Percentiles rank a stretch among this genome's conserved stretches.
Evolutionary conservation across 2,329 filamentous ascomycete genomes (phyloP).

Genomic region (Didymella pinodella): DNA sequence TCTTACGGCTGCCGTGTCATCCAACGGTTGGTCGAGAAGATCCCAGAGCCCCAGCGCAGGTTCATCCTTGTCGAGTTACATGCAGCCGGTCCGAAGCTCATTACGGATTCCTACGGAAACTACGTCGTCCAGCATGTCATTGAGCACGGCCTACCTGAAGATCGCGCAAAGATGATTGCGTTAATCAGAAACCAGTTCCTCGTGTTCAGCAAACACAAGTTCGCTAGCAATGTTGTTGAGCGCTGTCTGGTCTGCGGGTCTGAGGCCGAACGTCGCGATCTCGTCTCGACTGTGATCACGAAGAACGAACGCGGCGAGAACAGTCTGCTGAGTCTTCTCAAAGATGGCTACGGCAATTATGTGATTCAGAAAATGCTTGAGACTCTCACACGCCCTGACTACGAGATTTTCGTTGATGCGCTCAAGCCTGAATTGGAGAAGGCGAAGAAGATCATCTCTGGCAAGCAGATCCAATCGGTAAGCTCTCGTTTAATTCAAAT

Average conservation of each 20-base stretch:
- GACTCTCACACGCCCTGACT: slow-evolving; percentile 52
- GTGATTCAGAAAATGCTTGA: slow-evolving; percentile 88
- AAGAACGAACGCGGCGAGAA: slow-evolving; percentile 70
- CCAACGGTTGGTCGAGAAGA: slow-evolving; percentile 87
- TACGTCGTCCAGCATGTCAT: slow-evolving; percentile 97
- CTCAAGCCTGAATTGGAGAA: slow-evolving; percentile 57
- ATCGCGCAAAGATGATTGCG: slow-evolving; percentile 75
- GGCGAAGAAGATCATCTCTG: slow-evolving; percentile 51
- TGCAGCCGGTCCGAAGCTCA: slow-evolving; percentile 72
- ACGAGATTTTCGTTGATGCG: slow-evolving; percentile 51
- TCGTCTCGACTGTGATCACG: slow-evolving; percentile 61
- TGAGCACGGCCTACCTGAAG: slow-evolving; percentile 74
- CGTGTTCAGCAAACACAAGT: slow-evolving; percentile 89
- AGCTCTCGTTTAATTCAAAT: slow-evolving; percentile 4
- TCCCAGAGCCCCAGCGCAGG: slow-evolving; percentile 73
- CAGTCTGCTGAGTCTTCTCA: slow-evolving; percentile 79
- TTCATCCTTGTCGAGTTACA: slow-evolving; percentile 82
- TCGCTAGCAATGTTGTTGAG: slow-evolving; percentile 96
- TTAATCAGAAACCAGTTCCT: slow-evolving; percentile 77
- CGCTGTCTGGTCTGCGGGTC: slow-evolving; percentile 82
- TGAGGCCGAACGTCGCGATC: slow-evolving; percentile 71
- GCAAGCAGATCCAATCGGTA: slow-evolving; percentile 56
- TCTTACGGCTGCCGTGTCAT: slow-evolving; percentile 91
- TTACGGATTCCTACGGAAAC: slow-evolving; percentile 91
- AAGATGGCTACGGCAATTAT: slow-evolving; percentile 94